Evolutionary conservation across 768 basidiomycete species (phyloP), one percentile per base, ranked within the genome.

Genomic region (Grammothele lineata): DNA sequence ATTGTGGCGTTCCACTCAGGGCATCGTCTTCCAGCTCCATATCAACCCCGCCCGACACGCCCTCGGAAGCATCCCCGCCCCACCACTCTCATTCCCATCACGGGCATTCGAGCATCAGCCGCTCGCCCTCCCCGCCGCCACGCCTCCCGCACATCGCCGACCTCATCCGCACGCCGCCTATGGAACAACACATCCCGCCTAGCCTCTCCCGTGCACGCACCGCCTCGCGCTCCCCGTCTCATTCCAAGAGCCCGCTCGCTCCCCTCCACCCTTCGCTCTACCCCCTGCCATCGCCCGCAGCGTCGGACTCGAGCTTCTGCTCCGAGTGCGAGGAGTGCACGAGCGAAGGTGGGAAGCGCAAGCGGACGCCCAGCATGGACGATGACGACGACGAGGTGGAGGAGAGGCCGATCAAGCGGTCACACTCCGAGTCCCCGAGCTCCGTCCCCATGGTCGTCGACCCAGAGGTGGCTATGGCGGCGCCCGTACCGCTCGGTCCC

Each of bases 321-420:
- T 62, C 61, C 22, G 61, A 62, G 22, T 62, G 61, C 47, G 40
- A 56, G 18, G 57, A 60, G 47, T 62, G 61, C 45, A 39, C 43
- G 21, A 7, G 27, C 27, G 35, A 6, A n/a, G 9, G 6, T 7
- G 18, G 17, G 35, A 30, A 47, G 23, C 24, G 37, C 26, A 54
- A 54, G 15, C 53, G 53, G 30, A 54, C 43, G 24, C 45, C 35
- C 23, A 19, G 24, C 11, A 3, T 26, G 32, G 51, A 43, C 14
- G 51, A 47, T 10, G 43, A 37, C 18, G 45, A 39, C 18, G 51
- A 53, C 15, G 37, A 27, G 17, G 43, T 37, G 17, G 34, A 19
- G 22, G 51, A 53, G 27, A 46, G 46, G 38, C 46, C 51, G 32
- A 41, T 53, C 46, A 53, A 53, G 43, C 46, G 51, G 34, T 53